These are phyloP conservation scores for Tephrocybe sp. DNA, from an alignment of 768 basidiomycete genomes.

Conservation along the genomic window DNA sequence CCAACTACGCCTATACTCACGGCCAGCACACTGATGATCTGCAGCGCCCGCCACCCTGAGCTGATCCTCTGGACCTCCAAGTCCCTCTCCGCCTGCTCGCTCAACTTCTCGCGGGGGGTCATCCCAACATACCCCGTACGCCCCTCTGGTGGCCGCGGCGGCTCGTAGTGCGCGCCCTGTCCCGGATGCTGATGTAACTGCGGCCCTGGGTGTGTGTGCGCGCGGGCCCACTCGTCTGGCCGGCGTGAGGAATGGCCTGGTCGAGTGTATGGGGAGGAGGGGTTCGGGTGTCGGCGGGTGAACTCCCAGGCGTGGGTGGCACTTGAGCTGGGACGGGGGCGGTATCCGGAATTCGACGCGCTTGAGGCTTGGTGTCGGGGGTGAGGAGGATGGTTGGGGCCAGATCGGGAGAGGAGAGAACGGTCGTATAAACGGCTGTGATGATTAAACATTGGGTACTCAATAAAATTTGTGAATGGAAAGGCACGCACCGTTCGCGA, in stretches of 20 bases:
- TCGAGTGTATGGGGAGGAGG: constrained; percentile 21
- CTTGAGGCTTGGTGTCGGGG: constrained; percentile 12
- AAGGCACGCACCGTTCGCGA: constrained; percentile 38
- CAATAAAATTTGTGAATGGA: not conserved
- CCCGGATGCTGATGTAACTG: constrained; percentile 4
- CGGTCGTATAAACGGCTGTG: constrained; percentile 46
- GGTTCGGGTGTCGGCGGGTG: constrained; percentile 17
- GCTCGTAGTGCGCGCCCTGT: constrained; percentile 12
- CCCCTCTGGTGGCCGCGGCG: constrained; percentile 7
- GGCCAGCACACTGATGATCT: constrained; percentile 24
- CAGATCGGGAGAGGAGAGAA: constrained; percentile 25
- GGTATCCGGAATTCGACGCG: constrained; percentile 20
- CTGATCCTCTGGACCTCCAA: constrained; percentile 25
- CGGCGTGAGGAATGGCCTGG: constrained; percentile 10
- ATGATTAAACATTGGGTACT: too few species aligned
- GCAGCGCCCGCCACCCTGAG: constrained; percentile 26
- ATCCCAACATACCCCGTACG: constrained; percentile 14
- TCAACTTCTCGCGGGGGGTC: constrained; percentile 21
- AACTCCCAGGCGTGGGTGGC: constrained; percentile 43
- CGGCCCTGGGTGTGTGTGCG: not conserved
- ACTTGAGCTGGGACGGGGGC: constrained; percentile 20
- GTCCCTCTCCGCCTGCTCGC: constrained; percentile 22
- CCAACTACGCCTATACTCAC: constrained; percentile 22
- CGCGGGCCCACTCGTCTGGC: constrained; percentile 12
- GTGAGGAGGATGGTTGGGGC: constrained; percentile 16